Percentiles rank a stretch among this genome's conserved stretches.
Evolutionary conservation across 106 monocot genomes (phyloP).

Genomic region (Dioscorea dumetorum): DNA sequence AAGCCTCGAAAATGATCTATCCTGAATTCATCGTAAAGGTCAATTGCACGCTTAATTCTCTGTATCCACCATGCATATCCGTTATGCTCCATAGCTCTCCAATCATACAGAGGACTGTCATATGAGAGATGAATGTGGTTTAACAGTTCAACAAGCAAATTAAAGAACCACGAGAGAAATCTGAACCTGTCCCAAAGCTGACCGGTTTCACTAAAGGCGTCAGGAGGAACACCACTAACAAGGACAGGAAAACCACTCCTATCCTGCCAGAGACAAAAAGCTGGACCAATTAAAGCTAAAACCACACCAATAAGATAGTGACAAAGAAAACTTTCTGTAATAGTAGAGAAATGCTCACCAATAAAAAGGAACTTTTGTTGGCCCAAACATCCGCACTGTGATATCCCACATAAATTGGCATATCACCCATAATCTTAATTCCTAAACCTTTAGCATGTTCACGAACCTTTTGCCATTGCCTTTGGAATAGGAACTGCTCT

Average conservation of each 20-base stretch:
- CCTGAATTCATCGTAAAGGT: slow-evolving; percentile 91
- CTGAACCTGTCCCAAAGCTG: slow-evolving; percentile 96
- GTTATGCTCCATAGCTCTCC: slow-evolving; percentile 84
- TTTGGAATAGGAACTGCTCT: slow-evolving; percentile 95
- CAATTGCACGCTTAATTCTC: slow-evolving; percentile 85
- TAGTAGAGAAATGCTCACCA: slow-evolving; percentile 36
- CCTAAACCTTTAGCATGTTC: slow-evolving; percentile 58
- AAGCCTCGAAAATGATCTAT: slow-evolving; percentile 97
- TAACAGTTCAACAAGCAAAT: background rate
- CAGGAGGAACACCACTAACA: slow-evolving; percentile 98
- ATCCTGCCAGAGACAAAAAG: slow-evolving; percentile 38
- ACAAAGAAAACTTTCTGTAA: no score
- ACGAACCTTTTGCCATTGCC: slow-evolving; percentile 81
- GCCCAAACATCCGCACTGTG: slow-evolving; percentile 99
- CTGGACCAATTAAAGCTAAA: no score
- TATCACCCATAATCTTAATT: slow-evolving; percentile 93
- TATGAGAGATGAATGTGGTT: slow-evolving; percentile 1
- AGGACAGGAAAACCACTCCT: slow-evolving; percentile 70
- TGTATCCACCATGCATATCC: slow-evolving; percentile 94
- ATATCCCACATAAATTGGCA: slow-evolving; percentile 99
- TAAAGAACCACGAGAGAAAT: background rate
- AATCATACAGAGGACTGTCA: slow-evolving; percentile 89
- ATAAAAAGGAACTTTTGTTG: slow-evolving; percentile 79
- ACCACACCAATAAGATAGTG: no score
- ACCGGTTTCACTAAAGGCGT: slow-evolving; percentile 96